Conservation (phyloP, 164 flowering plant species). For the Tetracentron sinense region DNA sequence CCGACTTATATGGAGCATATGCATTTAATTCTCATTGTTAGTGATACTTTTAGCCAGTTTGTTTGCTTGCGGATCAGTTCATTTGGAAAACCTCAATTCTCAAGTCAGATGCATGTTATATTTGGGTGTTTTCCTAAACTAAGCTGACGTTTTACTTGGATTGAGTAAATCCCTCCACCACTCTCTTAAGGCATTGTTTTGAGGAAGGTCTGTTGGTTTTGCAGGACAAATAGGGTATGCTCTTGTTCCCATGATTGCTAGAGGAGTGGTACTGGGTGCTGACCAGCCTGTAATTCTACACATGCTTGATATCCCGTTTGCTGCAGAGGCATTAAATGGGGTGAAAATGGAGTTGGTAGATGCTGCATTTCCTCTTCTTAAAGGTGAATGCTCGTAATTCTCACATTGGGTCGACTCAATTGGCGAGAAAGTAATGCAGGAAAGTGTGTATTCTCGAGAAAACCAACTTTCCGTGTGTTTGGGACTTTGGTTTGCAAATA, state of each 20-base stretch:
- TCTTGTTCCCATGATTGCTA: conserved; percentile 95
- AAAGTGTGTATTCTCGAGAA: no score
- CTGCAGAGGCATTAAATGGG: conserved; percentile 97
- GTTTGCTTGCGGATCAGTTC: background rate
- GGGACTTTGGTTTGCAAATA: no score
- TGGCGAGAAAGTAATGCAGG: no score
- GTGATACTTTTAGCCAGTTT: background rate
- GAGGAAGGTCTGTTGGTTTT: conserved; percentile 7
- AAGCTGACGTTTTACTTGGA: background rate
- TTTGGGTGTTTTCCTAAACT: background rate
- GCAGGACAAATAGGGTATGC: conserved; percentile 98
- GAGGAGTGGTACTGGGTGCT: conserved; percentile 89
- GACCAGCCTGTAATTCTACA: conserved; percentile 94
- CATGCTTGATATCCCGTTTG: conserved; percentile 94
- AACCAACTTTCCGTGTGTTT: no score
- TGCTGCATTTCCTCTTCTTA: conserved; percentile 98
- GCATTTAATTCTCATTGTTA: background rate
- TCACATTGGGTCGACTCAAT: no score
- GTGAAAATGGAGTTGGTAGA: conserved; percentile 95
- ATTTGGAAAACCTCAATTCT: background rate
- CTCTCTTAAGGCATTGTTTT: background rate
- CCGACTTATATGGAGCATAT: no score
- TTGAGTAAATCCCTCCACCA: background rate
- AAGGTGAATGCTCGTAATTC: conserved; percentile 57
- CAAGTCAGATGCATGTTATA: no score